Conservation (phyloP, 345 rosid genomes). For the Laguncularia racemosa region DNA sequence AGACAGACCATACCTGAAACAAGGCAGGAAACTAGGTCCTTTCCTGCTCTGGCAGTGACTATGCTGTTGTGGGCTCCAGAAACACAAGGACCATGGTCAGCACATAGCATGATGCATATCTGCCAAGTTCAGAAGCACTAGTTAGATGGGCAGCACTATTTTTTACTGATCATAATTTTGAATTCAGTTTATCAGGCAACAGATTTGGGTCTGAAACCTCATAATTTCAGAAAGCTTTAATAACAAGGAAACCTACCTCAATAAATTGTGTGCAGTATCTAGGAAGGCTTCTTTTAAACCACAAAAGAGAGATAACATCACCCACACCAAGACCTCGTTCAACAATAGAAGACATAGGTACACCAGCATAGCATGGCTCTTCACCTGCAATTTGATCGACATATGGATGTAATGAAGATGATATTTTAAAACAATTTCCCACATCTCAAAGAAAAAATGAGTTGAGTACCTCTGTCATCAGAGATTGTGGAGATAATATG, state of each 20-base stretch:
- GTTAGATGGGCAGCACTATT: neutral
- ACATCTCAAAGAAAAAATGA: neutral
- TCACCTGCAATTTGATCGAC: conserved; percentile 47
- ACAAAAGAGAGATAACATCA: conserved; percentile 89
- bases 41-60: conserved; percentile 98
- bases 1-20: conserved; percentile 52
- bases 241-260: conserved; percentile 42
- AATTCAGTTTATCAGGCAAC: neutral
- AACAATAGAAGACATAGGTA: conserved; percentile 93
- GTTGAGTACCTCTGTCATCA: conserved; percentile 74
- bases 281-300: conserved; percentile 99
- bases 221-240: neutral
- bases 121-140: conserved; percentile 22
- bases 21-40: conserved; percentile 96
- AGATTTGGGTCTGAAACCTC: neutral
- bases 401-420: conserved; percentile 6
- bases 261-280: conserved; percentile 89
- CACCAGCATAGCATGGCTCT: conserved; percentile 98
- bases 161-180: neutral
- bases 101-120: conserved; percentile 97
- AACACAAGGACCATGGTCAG: conserved; percentile 97
- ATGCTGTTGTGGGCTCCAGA: conserved; percentile 97
- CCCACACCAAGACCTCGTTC: conserved; percentile 93
- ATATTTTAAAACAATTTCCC: neutral
- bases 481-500: conserved; percentile 95